Base-by-base conservation (phyloP, 2,329 filamentous ascomycete species). In the Penicillium sp. region DNA sequence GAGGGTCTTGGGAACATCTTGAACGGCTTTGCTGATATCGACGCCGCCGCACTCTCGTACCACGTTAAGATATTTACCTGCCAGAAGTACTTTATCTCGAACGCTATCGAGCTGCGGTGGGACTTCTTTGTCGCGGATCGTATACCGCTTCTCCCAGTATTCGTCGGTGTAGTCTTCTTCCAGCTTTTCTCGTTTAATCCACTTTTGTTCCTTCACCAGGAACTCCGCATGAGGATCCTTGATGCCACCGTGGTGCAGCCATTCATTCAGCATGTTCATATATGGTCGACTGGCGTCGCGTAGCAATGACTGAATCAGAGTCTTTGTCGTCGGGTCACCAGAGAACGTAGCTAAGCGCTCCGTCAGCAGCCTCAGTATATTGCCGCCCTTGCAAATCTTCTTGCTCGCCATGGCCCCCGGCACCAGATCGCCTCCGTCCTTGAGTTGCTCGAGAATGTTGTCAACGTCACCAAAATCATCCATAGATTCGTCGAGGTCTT, bases 111-210 rank as follows among this genome's bases (percentile, higher is more conserved):
- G 79, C 64, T 98, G 93, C 7, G 91, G 90, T 3, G 93, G 93
- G 1, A 97, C 84, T 50, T 95, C 87, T 40, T 88, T 83, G 51
- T 95, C 89, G 49, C 93, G 85, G 52, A 98, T 86, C 4, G 93
- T 97, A 65, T 98, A 98, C 53, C 93, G 80, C 63, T 95, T 89
- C 67, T 98, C 93, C 93, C 93, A 98, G 68, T 98, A 98, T 63
- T 98, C 93, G 66, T 98, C 93, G 0, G 91, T 98, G 62, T 97
- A 98, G 67, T 98, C 93, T 64, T 95, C 85, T 63, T 97, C 89
- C 2, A 98, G 74, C 49, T 87, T 80, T 66, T 97, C 93, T 32
- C 93, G 81, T 48, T 86, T 85, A 59, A 98, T 96, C 62, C 90
- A 95, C 69, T 91, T 94, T 60, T 95, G 89, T 67, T 97, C 93